Evolutionary conservation across 495 filamentous ascomycete genomes (phyloP).

Genomic region (Xylaria longipes): DNA sequence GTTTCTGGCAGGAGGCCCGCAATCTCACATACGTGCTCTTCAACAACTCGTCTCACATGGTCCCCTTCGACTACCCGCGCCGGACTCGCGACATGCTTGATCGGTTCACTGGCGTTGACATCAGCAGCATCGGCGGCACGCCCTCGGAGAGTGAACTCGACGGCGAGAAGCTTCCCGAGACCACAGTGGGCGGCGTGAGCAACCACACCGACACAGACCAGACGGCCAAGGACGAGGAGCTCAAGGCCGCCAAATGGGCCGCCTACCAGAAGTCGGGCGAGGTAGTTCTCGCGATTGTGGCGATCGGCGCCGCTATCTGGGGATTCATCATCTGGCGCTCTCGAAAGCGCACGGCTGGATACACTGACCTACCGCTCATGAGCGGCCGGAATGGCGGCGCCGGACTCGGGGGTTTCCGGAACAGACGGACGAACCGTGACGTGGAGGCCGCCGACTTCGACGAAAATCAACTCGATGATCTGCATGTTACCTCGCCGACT

Average conservation of each 20-base stretch:
- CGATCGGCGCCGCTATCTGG: conserved; percentile 77
- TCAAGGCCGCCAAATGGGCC: conserved; percentile 87
- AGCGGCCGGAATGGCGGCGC: conserved; percentile 33
- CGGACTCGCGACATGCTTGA: conserved; percentile 95
- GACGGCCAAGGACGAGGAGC: conserved; percentile 70
- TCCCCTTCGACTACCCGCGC: conserved; percentile 89
- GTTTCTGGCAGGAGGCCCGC: conserved; percentile 90
- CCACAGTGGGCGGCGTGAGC: conserved; percentile 75
- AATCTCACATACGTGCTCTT: conserved; percentile 96
- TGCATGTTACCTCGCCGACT: conserved; percentile 60
- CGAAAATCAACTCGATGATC: conserved; percentile 82
- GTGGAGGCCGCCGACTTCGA: conserved; percentile 89
- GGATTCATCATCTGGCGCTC: conserved; percentile 86
- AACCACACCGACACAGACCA: conserved; percentile 82
- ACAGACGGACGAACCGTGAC: conserved; percentile 59
- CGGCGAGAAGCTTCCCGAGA: conserved; percentile 85
- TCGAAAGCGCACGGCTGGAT: conserved; percentile 62
- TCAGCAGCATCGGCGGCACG: conserved; percentile 83
- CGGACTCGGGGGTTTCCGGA: conserved; percentile 58
- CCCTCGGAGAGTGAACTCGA: conserved; percentile 88
- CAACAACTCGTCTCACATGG: conserved; percentile 97
- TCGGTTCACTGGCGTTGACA: conserved; percentile 93
- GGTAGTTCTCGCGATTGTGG: conserved; percentile 84
- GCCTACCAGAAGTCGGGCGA: conserved; percentile 94
- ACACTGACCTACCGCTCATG: conserved; percentile 55